Conservation (phyloP, 306 rosid species). For the Arachis hypogaea region DNA sequence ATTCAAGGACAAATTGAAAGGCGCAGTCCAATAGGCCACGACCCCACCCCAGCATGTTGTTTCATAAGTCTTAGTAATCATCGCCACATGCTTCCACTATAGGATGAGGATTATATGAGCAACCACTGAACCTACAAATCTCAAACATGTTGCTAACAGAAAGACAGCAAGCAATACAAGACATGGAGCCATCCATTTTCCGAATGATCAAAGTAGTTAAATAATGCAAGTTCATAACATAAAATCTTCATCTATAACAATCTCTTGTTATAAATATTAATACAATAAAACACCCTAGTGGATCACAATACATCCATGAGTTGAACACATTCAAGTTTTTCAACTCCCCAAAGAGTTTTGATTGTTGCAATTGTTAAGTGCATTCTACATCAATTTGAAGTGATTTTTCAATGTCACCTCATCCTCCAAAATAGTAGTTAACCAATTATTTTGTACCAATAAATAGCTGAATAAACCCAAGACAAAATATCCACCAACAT, state of each 20-base stretch:
- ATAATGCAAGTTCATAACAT: background rate
- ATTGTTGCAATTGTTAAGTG: slow-evolving; percentile 1
- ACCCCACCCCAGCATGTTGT: slow-evolving; percentile 98
- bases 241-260: too few relatives aligned
- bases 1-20: slow-evolving; percentile 63
- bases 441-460: background rate
- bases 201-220: slow-evolving; percentile 28
- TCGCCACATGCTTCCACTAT: slow-evolving; percentile 66
- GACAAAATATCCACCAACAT: background rate
- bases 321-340: background rate
- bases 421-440: slow-evolving; percentile 10
- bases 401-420: background rate
- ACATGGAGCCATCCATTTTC: slow-evolving; percentile 40
- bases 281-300: too few relatives aligned
- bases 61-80: slow-evolving; percentile 53
- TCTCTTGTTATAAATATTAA: too few relatives aligned
- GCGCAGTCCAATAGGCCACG: slow-evolving; percentile 61
- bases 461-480: background rate
- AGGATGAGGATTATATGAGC: slow-evolving; percentile 59
- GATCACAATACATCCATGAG: background rate
- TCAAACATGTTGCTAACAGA: slow-evolving; percentile 36
- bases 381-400: background rate
- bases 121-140: slow-evolving; percentile 54
- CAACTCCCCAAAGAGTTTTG: background rate
- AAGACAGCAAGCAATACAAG: slow-evolving; percentile 45